These are phyloP conservation scores for Nissolia schottii DNA, from an alignment of 306 rosid species.

Conservation along the genomic window DNA sequence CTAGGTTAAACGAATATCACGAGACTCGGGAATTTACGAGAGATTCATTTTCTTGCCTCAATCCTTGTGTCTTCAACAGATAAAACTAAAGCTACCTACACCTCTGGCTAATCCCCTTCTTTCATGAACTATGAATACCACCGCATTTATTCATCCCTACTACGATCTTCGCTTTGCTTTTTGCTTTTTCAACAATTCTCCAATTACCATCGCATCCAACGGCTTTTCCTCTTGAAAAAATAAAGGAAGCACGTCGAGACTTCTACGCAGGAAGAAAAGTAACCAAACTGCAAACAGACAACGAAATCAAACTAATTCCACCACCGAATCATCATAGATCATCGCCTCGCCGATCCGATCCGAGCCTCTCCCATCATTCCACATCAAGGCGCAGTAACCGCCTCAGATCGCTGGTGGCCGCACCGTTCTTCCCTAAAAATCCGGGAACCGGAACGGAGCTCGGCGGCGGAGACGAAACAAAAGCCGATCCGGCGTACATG, in stretches of 20 bases:
- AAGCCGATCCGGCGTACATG: conserved; percentile 55
- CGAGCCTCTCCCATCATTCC: conserved; percentile 13
- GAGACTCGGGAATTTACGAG: conserved; percentile 17
- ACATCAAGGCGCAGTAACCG: conserved; percentile 58
- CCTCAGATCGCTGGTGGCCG: conserved; percentile 52
- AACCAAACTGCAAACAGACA: background rate
- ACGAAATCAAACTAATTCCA: background rate
- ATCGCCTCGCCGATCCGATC: background rate
- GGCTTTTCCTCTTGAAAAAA: conserved; percentile 72
- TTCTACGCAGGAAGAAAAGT: conserved; percentile 12
- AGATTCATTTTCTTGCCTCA: background rate
- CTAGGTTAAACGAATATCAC: background rate
- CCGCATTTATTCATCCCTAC: background rate
- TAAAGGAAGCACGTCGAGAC: conserved; percentile 57
- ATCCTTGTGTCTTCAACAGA: conserved; percentile 4
- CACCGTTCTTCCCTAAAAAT: conserved; percentile 46
- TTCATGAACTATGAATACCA: background rate
- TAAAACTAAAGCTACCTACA: conserved; percentile 22
- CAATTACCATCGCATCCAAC: conserved; percentile 28
- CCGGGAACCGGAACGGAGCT: conserved; percentile 70
- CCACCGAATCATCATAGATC: background rate
- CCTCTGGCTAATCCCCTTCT: conserved; percentile 2
- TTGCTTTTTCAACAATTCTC: conserved; percentile 5
- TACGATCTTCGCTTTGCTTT: background rate
- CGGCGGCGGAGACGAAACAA: conserved; percentile 65